Conservation (phyloP, 371 early-diverging fungal species). For the Lichtheimia ramosa region DNA sequence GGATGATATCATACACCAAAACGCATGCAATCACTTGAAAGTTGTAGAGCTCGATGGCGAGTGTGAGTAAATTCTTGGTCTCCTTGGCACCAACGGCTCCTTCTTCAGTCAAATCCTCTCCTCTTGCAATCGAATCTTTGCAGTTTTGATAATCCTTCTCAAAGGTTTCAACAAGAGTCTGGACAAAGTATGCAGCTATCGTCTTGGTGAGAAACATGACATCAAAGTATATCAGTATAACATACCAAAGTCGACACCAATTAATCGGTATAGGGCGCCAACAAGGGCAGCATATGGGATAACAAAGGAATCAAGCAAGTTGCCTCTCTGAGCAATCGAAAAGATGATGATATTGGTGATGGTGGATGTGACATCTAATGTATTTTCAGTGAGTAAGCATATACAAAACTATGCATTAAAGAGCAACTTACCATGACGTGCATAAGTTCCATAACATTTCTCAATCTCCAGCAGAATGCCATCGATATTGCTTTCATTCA, state of each 20-base stretch:
- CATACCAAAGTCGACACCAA: constrained; percentile 86
- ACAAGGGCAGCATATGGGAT: constrained; percentile 86
- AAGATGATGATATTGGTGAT: constrained; percentile 74
- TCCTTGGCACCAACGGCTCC: constrained; percentile 59
- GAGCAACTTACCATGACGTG: constrained; percentile 72
- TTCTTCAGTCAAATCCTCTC: constrained; percentile 45
- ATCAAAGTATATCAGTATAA: background rate
- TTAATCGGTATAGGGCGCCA: constrained; percentile 74
- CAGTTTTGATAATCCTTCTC: constrained; percentile 53
- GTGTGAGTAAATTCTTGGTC: constrained; percentile 77
- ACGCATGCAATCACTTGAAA: constrained; percentile 85
- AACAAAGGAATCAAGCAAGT: constrained; percentile 88
- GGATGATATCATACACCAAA: constrained; percentile 85
- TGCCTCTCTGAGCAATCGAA: constrained; percentile 76
- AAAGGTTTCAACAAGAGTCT: constrained; percentile 79
- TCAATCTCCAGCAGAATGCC: constrained; percentile 81
- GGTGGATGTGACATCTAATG: constrained; percentile 80
- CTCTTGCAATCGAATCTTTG: constrained; percentile 23
- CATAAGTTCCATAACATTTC: constrained; percentile 73
- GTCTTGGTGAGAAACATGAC: background rate
- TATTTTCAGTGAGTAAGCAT: background rate
- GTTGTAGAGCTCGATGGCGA: constrained; percentile 87
- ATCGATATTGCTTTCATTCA: constrained; percentile 91
- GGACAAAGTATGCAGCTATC: constrained; percentile 83
- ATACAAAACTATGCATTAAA: background rate